These are phyloP conservation scores for Trametes villosa DNA, from an alignment of 768 basidiomycete genomes.

Conservation along the genomic window DNA sequence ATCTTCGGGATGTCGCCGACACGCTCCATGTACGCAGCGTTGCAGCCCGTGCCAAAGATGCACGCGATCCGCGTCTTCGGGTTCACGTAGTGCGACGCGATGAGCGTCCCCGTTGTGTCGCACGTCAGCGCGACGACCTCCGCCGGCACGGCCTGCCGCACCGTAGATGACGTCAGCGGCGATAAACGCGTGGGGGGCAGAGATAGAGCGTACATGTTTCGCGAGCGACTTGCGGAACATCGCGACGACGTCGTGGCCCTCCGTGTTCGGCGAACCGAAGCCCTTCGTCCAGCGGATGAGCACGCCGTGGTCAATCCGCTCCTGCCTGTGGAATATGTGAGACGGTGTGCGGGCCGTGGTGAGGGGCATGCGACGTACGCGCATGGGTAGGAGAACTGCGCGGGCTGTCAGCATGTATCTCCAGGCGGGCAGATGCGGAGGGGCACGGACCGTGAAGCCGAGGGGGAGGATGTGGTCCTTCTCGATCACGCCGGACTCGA, in stretches of 20 bases:
- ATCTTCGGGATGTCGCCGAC: constrained; percentile 88
- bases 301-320: constrained; percentile 89
- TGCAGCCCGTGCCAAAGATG: constrained; percentile 98
- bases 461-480: constrained; percentile 71
- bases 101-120: constrained; percentile 97
- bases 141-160: constrained; percentile 75
- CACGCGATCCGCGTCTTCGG: constrained; percentile 89
- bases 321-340: constrained; percentile 61
- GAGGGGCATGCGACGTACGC: constrained; percentile 53
- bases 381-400: constrained; percentile 94
- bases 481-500: constrained; percentile 53
- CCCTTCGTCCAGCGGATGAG: constrained; percentile 99
- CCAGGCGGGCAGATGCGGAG: too few species aligned
- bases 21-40: constrained; percentile 97
- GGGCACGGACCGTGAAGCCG: constrained; percentile 92
- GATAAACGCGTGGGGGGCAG: not conserved
- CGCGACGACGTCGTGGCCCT: constrained; percentile 88
- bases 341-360: not conserved
- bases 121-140: constrained; percentile 89
- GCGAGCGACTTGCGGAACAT: constrained; percentile 88
- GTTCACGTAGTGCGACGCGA: constrained; percentile 96
- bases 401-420: constrained; percentile 22
- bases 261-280: constrained; percentile 89
- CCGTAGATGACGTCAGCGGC: not conserved
- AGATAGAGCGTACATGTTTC: constrained; percentile 61